Conservation (phyloP, 768 basidiomycete genomes). For the Tylopilus sp. region DNA sequence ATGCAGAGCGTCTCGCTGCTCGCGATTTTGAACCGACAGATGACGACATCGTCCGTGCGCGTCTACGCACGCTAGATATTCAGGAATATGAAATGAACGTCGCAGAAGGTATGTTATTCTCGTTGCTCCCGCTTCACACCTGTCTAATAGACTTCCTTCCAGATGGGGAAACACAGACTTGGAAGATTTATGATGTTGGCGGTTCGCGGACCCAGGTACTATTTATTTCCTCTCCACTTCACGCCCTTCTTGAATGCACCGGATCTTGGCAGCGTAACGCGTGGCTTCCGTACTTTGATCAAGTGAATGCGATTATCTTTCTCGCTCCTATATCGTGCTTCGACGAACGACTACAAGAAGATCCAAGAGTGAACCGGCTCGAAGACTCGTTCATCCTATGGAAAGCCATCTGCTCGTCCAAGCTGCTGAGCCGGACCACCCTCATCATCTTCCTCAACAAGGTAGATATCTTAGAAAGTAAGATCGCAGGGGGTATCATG, state of each 20-base stretch:
- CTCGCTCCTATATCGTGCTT: slow-evolving; percentile 73
- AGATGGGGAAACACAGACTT: slow-evolving; percentile 69
- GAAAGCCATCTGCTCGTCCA: slow-evolving; percentile 69
- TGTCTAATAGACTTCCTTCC: not conserved
- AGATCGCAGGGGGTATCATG: slow-evolving; percentile 61
- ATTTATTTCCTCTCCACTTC: no score
- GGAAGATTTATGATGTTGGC: slow-evolving; percentile 81
- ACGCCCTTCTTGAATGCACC: no score
- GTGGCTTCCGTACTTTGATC: slow-evolving; percentile 82
- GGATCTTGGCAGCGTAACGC: slow-evolving; percentile 50
- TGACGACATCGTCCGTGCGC: slow-evolving; percentile 75
- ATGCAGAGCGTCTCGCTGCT: slow-evolving; percentile 61
- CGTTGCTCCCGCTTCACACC: not conserved
- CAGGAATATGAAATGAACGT: slow-evolving; percentile 64
- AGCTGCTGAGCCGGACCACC: slow-evolving; percentile 58
- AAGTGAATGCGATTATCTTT: slow-evolving; percentile 83
- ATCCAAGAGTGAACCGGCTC: slow-evolving; percentile 64
- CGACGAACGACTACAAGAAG: slow-evolving; percentile 73
- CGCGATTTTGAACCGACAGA: slow-evolving; percentile 67
- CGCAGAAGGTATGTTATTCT: slow-evolving; percentile 43
- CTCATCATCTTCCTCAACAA: slow-evolving; percentile 57
- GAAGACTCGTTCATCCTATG: slow-evolving; percentile 77
- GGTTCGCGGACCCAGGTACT: slow-evolving; percentile 69
- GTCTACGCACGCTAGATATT: slow-evolving; percentile 73
- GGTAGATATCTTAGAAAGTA: slow-evolving; percentile 70